These are phyloP conservation scores for Fremontodendron californicum DNA, from an alignment of 345 rosid genomes.

Conservation along the genomic window DNA sequence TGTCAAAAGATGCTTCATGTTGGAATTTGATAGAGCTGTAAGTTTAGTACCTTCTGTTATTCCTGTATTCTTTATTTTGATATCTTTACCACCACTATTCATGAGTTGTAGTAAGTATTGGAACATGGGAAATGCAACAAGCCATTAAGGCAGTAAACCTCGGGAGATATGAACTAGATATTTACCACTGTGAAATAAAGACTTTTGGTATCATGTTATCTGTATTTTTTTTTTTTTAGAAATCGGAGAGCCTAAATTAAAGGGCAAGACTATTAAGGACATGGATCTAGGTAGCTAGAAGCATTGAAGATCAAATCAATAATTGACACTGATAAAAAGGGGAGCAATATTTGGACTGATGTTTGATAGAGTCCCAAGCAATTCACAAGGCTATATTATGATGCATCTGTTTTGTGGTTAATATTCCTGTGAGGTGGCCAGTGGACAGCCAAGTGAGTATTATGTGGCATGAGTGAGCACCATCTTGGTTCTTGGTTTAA, in stretches of 20 bases:
- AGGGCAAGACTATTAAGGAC: background rate
- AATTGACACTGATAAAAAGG: background rate
- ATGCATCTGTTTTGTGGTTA: background rate
- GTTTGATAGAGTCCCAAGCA: background rate
- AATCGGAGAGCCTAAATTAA: background rate
- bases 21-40: slow-evolving; percentile 94
- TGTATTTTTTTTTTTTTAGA: background rate
- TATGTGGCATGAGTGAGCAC: background rate
- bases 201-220: background rate
- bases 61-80: slow-evolving; percentile 8
- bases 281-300: background rate
- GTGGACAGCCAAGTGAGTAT: background rate
- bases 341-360: background rate
- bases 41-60: slow-evolving; percentile 30
- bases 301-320: background rate
- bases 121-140: background rate
- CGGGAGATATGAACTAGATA: background rate
- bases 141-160: background rate
- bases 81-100: background rate
- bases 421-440: background rate
- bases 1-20: slow-evolving; percentile 96
- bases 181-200: background rate
- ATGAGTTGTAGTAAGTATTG: background rate
- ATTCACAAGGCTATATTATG: background rate
- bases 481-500: background rate